Percentiles rank a stretch among this genome's conserved stretches.
phyloP scores from a whole-genome alignment of 768 basidiomycete species.

The Dendrothele bispora region DNA sequence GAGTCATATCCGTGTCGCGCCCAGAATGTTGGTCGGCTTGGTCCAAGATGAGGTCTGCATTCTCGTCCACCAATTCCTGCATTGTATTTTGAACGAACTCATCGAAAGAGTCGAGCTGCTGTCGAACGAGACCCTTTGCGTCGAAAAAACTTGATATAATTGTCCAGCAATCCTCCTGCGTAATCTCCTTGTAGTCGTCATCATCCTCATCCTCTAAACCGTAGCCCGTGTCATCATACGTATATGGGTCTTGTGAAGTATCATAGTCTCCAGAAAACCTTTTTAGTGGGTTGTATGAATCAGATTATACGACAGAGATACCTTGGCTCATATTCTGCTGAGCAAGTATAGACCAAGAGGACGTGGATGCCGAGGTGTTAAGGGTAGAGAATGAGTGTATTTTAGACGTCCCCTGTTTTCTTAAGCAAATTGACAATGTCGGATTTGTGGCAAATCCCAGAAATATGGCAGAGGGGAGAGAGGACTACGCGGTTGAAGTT shows the following conservation, averaged over 20 bases:
- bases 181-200: constrained; percentile 71
- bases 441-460: no score
- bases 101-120: constrained; percentile 97
- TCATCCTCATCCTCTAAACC: constrained; percentile 56
- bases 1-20: constrained; percentile 72
- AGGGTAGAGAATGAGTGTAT: no score
- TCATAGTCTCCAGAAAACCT: constrained; percentile 4
- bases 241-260: constrained; percentile 46
- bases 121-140: constrained; percentile 95
- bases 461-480: no score
- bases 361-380: background rate
- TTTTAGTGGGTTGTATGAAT: constrained; percentile 1
- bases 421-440: background rate
- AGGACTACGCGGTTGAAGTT: no score
- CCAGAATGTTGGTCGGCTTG: constrained; percentile 97
- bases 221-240: constrained; percentile 62
- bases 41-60: constrained; percentile 91
- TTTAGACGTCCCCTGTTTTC: no score
- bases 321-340: constrained; percentile 51
- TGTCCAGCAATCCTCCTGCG: constrained; percentile 93
- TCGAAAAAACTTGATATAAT: constrained; percentile 97
- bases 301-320: constrained; percentile 28
- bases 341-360: constrained; percentile 12
- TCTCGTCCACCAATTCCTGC: constrained; percentile 99
- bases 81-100: constrained; percentile 99